Conservation (phyloP, 2,329 filamentous ascomycete species). For the Penicillium aurantiogriseum region DNA sequence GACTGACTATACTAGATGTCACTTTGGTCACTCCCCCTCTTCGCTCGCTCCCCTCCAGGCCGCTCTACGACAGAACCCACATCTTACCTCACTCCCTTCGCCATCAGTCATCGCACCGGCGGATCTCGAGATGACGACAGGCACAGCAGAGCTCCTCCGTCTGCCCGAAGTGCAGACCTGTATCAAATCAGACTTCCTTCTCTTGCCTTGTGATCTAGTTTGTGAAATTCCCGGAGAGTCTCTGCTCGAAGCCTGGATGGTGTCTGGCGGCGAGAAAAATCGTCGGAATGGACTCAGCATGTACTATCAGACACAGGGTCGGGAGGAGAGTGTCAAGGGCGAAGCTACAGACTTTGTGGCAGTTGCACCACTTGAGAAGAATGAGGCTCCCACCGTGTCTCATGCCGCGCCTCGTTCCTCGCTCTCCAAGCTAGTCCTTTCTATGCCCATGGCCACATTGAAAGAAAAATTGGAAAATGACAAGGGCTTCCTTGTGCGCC, state of each 20-base stretch:
- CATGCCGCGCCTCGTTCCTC: slow-evolving; percentile 3
- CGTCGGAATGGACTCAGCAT: slow-evolving; percentile 80
- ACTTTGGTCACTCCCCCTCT: slow-evolving; percentile 49
- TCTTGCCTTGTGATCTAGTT: slow-evolving; percentile 89
- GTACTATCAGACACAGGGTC: slow-evolving; percentile 81
- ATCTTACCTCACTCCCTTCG: slow-evolving; percentile 49
- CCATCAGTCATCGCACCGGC: slow-evolving; percentile 74
- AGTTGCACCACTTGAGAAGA: slow-evolving; percentile 64
- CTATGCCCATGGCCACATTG: slow-evolving; percentile 83
- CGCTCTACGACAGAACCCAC: slow-evolving; percentile 50
- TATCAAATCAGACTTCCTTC: slow-evolving; percentile 81
- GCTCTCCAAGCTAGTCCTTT: slow-evolving; percentile 77
- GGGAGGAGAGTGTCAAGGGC: slow-evolving; percentile 72
- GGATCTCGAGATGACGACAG: slow-evolving; percentile 76
- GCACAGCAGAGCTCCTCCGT: slow-evolving; percentile 83
- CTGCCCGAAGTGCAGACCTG: slow-evolving; percentile 76
- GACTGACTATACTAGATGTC: slow-evolving; percentile 37
- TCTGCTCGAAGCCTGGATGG: slow-evolving; percentile 89
- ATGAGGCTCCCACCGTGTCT: slow-evolving; percentile 38
- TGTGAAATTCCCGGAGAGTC: slow-evolving; percentile 83
- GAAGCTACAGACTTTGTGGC: slow-evolving; percentile 93
- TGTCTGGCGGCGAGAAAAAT: slow-evolving; percentile 59
- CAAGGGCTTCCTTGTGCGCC: slow-evolving; percentile 65
- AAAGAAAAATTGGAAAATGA: slow-evolving; percentile 78
- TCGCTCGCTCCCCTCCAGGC: slow-evolving; percentile 46